phyloP scores from a whole-genome alignment of 2,329 filamentous ascomycete genomes.

The Daldinia eschscholtzii region DNA sequence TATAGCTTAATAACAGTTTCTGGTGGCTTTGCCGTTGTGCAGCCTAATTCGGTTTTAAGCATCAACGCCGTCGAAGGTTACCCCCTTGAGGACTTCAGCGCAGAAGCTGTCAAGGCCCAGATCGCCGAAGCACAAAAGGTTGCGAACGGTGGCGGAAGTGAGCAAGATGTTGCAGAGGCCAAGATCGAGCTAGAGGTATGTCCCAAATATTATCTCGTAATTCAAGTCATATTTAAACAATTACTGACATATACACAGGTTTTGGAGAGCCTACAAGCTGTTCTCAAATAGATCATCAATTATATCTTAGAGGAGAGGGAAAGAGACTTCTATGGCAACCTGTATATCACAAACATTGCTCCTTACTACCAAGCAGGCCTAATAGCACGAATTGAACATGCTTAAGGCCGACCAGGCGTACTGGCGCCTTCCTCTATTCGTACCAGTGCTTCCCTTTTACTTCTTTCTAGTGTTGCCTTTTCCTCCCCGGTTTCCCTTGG shows the following conservation, averaged over 20 bases:
- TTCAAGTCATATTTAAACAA: background rate
- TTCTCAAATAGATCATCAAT: conserved; percentile 75
- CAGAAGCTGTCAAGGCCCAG: conserved; percentile 88
- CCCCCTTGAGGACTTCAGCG: conserved; percentile 94
- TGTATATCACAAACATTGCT: conserved; percentile 56
- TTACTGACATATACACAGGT: conserved; percentile 69
- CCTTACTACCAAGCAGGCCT: conserved; percentile 47
- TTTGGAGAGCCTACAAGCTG: conserved; percentile 84
- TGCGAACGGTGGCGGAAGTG: conserved; percentile 87
- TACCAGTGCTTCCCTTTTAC: conserved; percentile 32
- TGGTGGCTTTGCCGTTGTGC: conserved; percentile 95
- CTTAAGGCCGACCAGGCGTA: conserved; percentile 30
- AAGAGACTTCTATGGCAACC: conserved; percentile 52
- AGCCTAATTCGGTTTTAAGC: conserved; percentile 94
- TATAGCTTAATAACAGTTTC: conserved; percentile 72
- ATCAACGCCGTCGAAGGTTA: conserved; percentile 99
- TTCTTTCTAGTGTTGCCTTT: conserved; percentile 13
- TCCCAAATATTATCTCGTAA: conserved; percentile 40
- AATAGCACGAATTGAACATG: conserved; percentile 48
- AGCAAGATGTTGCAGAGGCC: conserved; percentile 97
- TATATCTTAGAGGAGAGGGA: conserved; percentile 46
- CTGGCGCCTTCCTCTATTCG: conserved; percentile 40
- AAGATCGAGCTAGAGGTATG: conserved; percentile 98
- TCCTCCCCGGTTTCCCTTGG: conserved; percentile 6
- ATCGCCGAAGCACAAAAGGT: conserved; percentile 97